These are phyloP conservation scores for Chalciporus sphaerocephalus DNA, from an alignment of 768 basidiomycete species.

Conservation along the genomic window DNA sequence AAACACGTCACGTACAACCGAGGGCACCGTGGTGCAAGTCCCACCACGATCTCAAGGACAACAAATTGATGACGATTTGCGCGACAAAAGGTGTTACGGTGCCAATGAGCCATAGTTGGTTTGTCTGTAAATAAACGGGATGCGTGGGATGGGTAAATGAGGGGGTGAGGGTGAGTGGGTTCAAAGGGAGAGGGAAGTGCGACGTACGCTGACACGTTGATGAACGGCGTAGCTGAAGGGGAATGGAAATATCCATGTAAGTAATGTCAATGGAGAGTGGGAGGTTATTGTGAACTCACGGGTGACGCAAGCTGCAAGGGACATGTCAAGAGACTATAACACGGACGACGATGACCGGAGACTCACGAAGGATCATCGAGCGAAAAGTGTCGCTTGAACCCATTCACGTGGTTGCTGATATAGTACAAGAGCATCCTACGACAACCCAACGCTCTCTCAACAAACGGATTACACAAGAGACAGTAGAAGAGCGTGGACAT, in stretches of 20 bases:
- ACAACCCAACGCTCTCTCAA: background rate
- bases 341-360: background rate
- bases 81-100: slow-evolving; percentile 57
- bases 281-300: no score
- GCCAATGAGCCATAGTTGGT: slow-evolving; percentile 42
- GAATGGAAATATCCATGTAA: background rate
- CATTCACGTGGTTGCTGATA: slow-evolving; percentile 50
- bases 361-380: slow-evolving; percentile 70
- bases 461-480: background rate
- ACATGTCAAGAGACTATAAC: slow-evolving; percentile 12
- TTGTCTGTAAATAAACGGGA: slow-evolving; percentile 17
- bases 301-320: slow-evolving; percentile 30
- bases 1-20: slow-evolving; percentile 19
- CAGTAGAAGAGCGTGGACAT: slow-evolving; percentile 19
- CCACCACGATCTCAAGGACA: slow-evolving; percentile 82
- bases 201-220: slow-evolving; percentile 59
- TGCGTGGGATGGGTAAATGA: background rate
- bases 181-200: no score
- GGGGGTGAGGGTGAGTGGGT: no score
- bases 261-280: background rate
- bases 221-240: slow-evolving; percentile 53
- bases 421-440: slow-evolving; percentile 53
- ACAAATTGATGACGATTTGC: slow-evolving; percentile 61
- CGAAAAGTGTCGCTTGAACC: slow-evolving; percentile 77
- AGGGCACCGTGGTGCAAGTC: slow-evolving; percentile 71